These are phyloP conservation scores for Gossypium schwendimanii DNA, from an alignment of 441 rosid genomes.

Conservation along the genomic window DNA sequence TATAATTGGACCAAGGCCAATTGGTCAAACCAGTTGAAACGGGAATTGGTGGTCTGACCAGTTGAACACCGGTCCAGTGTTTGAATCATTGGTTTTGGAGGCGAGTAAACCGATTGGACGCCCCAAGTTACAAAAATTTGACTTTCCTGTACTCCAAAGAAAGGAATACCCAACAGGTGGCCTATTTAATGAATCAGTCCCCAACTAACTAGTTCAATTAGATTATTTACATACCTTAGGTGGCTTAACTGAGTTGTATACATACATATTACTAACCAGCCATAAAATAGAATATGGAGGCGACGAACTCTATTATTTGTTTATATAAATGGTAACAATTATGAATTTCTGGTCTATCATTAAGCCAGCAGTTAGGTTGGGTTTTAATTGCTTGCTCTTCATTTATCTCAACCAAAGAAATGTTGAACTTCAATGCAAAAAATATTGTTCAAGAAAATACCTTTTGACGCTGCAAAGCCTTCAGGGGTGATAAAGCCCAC, in stretches of 20 bases:
- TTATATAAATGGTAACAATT: background rate
- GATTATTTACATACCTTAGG: background rate
- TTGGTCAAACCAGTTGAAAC: no score
- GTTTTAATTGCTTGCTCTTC: background rate
- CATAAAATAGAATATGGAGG: background rate
- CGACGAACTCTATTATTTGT: background rate
- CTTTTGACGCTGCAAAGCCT: conserved; percentile 99
- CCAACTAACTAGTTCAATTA: background rate
- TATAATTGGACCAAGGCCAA: no score
- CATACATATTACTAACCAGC: background rate
- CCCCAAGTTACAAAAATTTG: background rate
- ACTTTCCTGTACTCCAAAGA: background rate
- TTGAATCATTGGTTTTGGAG: no score
- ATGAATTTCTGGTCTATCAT: conserved; percentile 2
- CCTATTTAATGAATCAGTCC: background rate
- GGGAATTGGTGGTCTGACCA: no score
- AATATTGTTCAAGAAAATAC: conserved; percentile 33
- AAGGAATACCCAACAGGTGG: background rate
- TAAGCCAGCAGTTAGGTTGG: background rate
- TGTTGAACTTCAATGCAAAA: background rate
- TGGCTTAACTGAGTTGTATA: background rate
- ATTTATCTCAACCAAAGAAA: background rate
- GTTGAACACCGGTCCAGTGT: no score
- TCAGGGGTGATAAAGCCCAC: conserved; percentile 95
- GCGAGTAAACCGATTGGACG: no score